phyloP scores from a whole-genome alignment of 2,329 filamentous ascomycete genomes.

The Macrophomina tecta region DNA sequence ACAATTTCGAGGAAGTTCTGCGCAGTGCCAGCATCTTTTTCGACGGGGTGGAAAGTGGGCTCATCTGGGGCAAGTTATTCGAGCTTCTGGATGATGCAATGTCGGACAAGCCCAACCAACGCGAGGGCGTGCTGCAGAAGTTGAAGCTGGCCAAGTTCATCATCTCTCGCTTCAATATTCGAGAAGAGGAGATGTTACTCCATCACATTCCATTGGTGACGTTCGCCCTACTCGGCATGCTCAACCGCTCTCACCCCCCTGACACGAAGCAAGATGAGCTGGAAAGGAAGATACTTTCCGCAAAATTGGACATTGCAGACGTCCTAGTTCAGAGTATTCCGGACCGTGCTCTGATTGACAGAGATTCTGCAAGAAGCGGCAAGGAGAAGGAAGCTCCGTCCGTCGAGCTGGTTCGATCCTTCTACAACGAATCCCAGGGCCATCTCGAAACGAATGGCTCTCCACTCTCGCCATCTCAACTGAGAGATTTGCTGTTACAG shows the following conservation, averaged over 20 bases:
- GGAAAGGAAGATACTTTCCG: constrained; percentile 10
- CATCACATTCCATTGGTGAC: constrained; percentile 80
- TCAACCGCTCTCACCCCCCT: constrained; percentile 39
- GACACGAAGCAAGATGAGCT: constrained; percentile 16
- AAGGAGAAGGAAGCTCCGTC: constrained; percentile 5
- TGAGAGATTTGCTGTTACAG: constrained; percentile 40
- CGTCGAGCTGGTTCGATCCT: constrained; percentile 37
- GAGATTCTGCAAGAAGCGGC: constrained; percentile 19
- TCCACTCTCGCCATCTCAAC: constrained; percentile 36
- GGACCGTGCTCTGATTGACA: constrained; percentile 38
- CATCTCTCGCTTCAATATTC: constrained; percentile 85
- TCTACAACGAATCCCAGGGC: constrained; percentile 46
- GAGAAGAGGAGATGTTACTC: constrained; percentile 93
- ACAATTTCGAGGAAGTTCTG: constrained; percentile 83
- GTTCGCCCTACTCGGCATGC: constrained; percentile 64
- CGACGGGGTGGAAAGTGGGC: constrained; percentile 90
- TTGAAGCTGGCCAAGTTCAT: constrained; percentile 82
- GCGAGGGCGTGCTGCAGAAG: constrained; percentile 61
- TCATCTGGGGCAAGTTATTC: constrained; percentile 87
- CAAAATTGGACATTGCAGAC: constrained; percentile 44
- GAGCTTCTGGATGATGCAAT: constrained; percentile 63
- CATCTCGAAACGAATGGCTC: constrained; percentile 40
- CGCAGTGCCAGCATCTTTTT: constrained; percentile 96
- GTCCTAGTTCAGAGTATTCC: constrained; percentile 46
- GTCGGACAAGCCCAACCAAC: constrained; percentile 56